Percentiles rank a stretch among this genome's conserved stretches.
phyloP scores from a whole-genome alignment of 2,329 filamentous ascomycete genomes.

The Colletotrichum lini region DNA sequence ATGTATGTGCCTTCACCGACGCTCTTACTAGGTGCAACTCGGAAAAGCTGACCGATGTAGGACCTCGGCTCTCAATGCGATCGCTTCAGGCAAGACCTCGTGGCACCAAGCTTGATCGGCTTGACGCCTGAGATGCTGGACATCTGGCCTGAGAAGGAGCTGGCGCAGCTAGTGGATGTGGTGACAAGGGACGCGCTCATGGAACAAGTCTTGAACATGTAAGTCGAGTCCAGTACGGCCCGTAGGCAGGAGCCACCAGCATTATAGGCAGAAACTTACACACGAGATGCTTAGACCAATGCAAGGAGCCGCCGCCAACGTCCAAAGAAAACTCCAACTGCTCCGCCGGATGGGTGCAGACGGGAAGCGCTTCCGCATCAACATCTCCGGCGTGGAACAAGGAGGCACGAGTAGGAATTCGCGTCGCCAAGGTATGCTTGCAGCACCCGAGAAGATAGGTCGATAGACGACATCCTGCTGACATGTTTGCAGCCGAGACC shows the following conservation, averaged over 20 bases:
- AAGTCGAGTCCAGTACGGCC: background rate
- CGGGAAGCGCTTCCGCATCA: slow-evolving; percentile 46
- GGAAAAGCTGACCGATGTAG: slow-evolving; percentile 37
- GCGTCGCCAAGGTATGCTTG: slow-evolving; percentile 33
- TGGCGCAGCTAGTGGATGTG: slow-evolving; percentile 48
- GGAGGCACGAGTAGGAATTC: slow-evolving; percentile 5
- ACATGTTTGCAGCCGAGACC: slow-evolving; percentile 30
- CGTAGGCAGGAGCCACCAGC: no score
- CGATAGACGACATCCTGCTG: background rate
- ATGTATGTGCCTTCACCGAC: slow-evolving; percentile 44
- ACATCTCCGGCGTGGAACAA: slow-evolving; percentile 40
- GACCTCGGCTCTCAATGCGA: slow-evolving; percentile 47
- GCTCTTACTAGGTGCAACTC: background rate
- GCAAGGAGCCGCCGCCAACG: slow-evolving; percentile 22
- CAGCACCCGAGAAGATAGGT: background rate
- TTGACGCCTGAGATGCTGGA: slow-evolving; percentile 47
- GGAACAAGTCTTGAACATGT: slow-evolving; percentile 49
- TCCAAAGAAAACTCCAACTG: slow-evolving; percentile 41
- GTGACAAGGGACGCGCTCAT: slow-evolving; percentile 52
- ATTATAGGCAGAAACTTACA: slow-evolving; percentile 6
- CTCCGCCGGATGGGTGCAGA: slow-evolving; percentile 47
- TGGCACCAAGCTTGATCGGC: slow-evolving; percentile 43
- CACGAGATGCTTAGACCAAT: slow-evolving; percentile 16
- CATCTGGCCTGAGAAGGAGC: slow-evolving; percentile 51
- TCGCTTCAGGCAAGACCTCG: slow-evolving; percentile 48